Evolutionary conservation across 2,329 filamentous ascomycete genomes (phyloP), one percentile per base, ranked within the genome.

Genomic region (Epichloe amarillans): DNA sequence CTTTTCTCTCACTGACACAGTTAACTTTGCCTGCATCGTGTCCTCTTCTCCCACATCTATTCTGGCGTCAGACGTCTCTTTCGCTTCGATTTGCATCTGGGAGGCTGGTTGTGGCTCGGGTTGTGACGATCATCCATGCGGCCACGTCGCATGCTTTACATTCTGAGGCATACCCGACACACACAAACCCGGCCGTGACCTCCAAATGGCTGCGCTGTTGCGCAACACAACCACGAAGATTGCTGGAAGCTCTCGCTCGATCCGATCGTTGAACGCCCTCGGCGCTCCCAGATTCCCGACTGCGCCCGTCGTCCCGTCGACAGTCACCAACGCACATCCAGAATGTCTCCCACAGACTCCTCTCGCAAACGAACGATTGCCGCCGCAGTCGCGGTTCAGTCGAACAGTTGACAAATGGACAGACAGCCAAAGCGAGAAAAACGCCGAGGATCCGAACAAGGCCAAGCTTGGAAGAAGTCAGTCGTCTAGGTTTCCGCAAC

Each of bases 401-500:
- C 55, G 58, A 23, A 65, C 65, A 14, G 58, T 56, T n/a, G 52
- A 60, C 23, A 56, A 54, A 15, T 60, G 62, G 60, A 57, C 60
- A 47, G 60, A 58, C 46, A 48, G 54, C 42, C 52, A 55, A 5
- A 55, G 60, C 26, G 62, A 66, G 56, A 66, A 70, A 50, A 67
- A 67, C 4, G 67, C 70, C 19, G 35, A 46, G 19, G 73, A 80
- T 55, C 69, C 75, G 50, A 77, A 81, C 58, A 83, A 80, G 59
- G 66, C 79, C 38, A 83, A 83, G 65, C 73, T 83, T 0, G 79
- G 80, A 43, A 78, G 76, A 60, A 82, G 80, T 83, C 63, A 58
- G 76, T 53, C 12, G 33, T 37, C 17, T 6, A 37, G 17, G 17
- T 23, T 14, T 36, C 23, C 11, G 7, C 33, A 11, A 2, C 15